phyloP scores from a whole-genome alignment of 2,329 filamentous ascomycete species.

The Cadophora sp. region DNA sequence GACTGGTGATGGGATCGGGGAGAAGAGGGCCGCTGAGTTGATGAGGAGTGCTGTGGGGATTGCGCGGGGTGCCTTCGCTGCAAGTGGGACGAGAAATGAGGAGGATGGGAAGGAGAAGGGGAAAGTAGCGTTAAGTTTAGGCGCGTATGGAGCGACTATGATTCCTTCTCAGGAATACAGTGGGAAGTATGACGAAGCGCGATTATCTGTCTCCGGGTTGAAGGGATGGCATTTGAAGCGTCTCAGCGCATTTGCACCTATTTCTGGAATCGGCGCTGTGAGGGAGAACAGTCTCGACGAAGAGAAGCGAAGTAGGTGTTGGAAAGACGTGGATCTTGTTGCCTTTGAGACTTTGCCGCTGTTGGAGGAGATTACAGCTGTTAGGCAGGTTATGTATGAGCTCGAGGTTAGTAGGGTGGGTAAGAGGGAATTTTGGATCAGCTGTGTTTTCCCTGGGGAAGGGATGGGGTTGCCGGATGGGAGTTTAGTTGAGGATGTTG shows the following conservation, averaged over 20 bases:
- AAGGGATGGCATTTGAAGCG: slow-evolving; percentile 63
- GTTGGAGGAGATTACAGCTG: slow-evolving; percentile 65
- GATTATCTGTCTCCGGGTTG: slow-evolving; percentile 53
- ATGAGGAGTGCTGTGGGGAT: slow-evolving; percentile 48
- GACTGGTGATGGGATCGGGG: slow-evolving; percentile 8
- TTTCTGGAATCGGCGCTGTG: background rate
- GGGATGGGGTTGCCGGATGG: slow-evolving; percentile 63
- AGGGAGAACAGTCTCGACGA: background rate
- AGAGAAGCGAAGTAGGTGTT: slow-evolving; percentile 28
- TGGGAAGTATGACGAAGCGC: slow-evolving; percentile 61
- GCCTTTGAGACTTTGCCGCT: slow-evolving; percentile 72
- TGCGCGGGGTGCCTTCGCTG: slow-evolving; percentile 45
- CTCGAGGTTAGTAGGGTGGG: background rate
- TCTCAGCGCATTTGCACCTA: slow-evolving; percentile 54
- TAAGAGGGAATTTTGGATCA: slow-evolving; percentile 58
- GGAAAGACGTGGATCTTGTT: slow-evolving; percentile 55
- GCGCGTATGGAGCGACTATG: slow-evolving; percentile 73
- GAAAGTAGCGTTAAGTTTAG: slow-evolving; percentile 63
- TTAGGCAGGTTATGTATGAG: slow-evolving; percentile 52
- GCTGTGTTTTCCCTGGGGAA: slow-evolving; percentile 66
- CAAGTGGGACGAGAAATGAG: too few species aligned
- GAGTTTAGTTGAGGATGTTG: slow-evolving; percentile 51
- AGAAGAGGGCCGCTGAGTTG: slow-evolving; percentile 52
- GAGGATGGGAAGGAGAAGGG: slow-evolving; percentile 39
- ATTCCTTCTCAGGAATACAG: slow-evolving; percentile 70